Percentiles rank a stretch among this genome's conserved stretches.
phyloP scores from a whole-genome alignment of 768 basidiomycete genomes.

The Tricholoma terreum region DNA sequence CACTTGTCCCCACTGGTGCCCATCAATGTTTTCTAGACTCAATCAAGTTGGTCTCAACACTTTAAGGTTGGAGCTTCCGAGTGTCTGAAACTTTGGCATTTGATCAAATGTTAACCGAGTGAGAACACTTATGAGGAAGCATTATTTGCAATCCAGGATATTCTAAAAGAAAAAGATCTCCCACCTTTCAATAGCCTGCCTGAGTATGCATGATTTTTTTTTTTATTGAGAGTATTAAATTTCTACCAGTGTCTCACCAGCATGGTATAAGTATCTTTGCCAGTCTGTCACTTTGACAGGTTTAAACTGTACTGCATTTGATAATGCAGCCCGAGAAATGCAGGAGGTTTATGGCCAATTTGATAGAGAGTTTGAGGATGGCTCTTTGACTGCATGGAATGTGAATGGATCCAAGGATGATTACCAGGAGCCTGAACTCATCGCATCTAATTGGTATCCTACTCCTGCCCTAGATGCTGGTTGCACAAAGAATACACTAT shows the following conservation, averaged over 20 bases:
- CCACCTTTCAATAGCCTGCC: too few species aligned
- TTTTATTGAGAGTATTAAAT: not conserved
- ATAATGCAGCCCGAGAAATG: not conserved
- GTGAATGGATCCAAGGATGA: too few species aligned
- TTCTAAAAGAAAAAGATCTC: too few species aligned
- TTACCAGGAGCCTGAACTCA: not conserved
- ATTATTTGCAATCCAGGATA: not conserved
- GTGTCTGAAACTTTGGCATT: too few species aligned
- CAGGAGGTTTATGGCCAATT: not conserved
- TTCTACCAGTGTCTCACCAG: not conserved
- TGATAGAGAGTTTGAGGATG: too few species aligned
- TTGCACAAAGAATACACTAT: too few species aligned
- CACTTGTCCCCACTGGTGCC: too few species aligned
- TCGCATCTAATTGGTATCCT: too few species aligned
- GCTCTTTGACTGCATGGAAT: too few species aligned
- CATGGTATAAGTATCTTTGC: not conserved
- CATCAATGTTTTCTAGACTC: too few species aligned
- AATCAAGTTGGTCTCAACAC: not conserved
- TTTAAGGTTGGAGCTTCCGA: not conserved
- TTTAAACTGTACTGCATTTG: too few species aligned
- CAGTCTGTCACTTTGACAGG: too few species aligned
- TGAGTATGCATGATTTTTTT: not conserved
- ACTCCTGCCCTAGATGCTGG: not conserved
- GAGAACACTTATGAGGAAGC: not conserved
- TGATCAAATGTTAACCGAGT: not conserved